Evolutionary conservation across 2,329 filamentous ascomycete genomes (phyloP).

Genomic region (Monosporascus sp.): DNA sequence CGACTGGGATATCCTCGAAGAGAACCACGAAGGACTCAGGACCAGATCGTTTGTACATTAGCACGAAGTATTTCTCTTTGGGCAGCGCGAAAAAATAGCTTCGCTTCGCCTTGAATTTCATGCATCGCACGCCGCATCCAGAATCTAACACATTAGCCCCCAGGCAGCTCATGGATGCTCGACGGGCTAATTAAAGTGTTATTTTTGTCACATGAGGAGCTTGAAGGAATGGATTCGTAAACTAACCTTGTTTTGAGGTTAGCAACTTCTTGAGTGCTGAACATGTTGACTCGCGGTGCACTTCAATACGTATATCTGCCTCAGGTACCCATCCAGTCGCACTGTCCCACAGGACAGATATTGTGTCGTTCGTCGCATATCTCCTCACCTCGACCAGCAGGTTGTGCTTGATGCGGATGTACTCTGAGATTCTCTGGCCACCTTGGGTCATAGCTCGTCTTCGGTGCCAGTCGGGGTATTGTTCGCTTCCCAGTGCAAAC

Average conservation of each 20-base stretch:
- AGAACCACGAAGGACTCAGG: not conserved
- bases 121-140: too few species aligned
- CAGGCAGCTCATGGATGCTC: not conserved
- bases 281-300: conserved; percentile 5
- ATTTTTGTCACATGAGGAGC: not conserved
- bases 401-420: conserved; percentile 1
- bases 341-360: conserved; percentile 2
- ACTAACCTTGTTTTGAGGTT: not conserved
- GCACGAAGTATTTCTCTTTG: not conserved
- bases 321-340: conserved; percentile 1
- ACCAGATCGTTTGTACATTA: conserved; percentile 2
- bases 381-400: not conserved
- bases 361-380: not conserved
- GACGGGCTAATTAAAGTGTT: not conserved
- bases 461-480: not conserved
- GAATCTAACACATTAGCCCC: too few species aligned
- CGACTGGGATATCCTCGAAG: not conserved
- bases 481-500: not conserved
- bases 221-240: not conserved
- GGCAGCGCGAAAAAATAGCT: not conserved
- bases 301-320: not conserved
- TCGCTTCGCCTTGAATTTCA: not conserved
- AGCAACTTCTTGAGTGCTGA: not conserved
- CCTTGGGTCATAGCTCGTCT: conserved; percentile 1
- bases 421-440: conserved; percentile 5